Evolutionary conservation across 352 stramenopile species (phyloP).

Genomic region (Pythium utonaiense): DNA sequence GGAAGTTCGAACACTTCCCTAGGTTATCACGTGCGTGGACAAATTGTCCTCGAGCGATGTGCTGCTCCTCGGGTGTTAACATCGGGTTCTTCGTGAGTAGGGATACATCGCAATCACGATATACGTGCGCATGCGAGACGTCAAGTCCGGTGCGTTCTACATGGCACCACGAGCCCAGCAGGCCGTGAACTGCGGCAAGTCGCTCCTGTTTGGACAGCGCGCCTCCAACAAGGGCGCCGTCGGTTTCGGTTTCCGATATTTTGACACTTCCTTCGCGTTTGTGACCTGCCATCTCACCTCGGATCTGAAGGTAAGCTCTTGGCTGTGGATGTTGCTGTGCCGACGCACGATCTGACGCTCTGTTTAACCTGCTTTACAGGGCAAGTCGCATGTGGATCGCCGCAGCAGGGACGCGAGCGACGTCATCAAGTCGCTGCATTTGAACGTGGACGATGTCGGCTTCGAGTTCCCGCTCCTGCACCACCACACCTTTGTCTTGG

Average conservation of each 20-base stretch:
- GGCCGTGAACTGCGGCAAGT: constrained; percentile 75
- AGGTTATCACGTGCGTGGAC: constrained; percentile 64
- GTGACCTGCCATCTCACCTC: constrained; percentile 87
- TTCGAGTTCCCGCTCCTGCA: constrained; percentile 86
- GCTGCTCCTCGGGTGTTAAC: neutral
- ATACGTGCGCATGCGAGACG: constrained; percentile 77
- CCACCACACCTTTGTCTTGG: constrained; percentile 87
- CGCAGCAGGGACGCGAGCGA: constrained; percentile 72
- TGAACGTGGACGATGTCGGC: constrained; percentile 76
- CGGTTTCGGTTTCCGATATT: constrained; percentile 84
- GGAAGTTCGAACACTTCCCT: constrained; percentile 76
- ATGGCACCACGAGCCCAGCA: constrained; percentile 71
- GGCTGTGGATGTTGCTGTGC: no score
- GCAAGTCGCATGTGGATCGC: constrained; percentile 67
- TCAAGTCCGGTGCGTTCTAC: constrained; percentile 73
- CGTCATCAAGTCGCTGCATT: constrained; percentile 72
- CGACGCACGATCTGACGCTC: neutral
- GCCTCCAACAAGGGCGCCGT: constrained; percentile 91
- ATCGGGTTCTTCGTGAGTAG: constrained; percentile 10
- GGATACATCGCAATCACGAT: constrained; percentile 87
- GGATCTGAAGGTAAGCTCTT: constrained; percentile 53
- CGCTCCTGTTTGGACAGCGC: constrained; percentile 59
- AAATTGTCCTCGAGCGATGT: neutral
- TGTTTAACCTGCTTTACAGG: constrained; percentile 22
- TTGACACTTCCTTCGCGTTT: constrained; percentile 85